Base-by-base conservation (phyloP, 78 protist species). In the Cavenderia fasciculata region DNA sequence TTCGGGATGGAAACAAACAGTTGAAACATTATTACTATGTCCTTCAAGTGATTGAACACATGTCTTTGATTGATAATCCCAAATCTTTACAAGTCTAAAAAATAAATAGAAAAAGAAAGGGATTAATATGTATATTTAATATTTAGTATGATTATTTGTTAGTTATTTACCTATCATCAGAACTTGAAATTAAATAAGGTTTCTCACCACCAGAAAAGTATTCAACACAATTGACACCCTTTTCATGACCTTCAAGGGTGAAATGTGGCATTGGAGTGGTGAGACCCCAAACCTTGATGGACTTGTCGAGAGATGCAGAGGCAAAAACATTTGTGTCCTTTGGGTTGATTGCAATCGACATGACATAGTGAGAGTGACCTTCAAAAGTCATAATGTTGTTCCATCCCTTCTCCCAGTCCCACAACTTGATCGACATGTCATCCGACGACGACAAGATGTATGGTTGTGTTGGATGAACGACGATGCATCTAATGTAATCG, bases 381-480 rank as follows among this genome's bases (percentile, higher is more conserved):
- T 98, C 99, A 56, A 85, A 99, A 0, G 85, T 51, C 85, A 87
- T 74, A 5, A 34, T 65, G 94, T 84, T 72, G n/a, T 1, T 25
- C 98, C 98, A 98, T 54, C 65, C 74, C 74, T 91, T 82, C 16
- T 98, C 99, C 99, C 99, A 99, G 61, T 99, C 99, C 99, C 99
- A 99, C 44, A 95, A 59, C 86, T 94, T 94, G 92, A 98, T 97
- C 36, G 69, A 72, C 98, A 95, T 96, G 76, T 99, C 99, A 44
- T 99, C 99, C 3, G 98, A 94, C 25, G 96, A 78, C 5, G 99
- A 57, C n/a, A 99, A 66, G 2, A 98, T 40, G 41, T 71, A 73
- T 19, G 99, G 99, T 33, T 73, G 95, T 11, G 96, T 72, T 21
- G 99, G 99, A 85, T 99, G 99, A 10, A 98, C 98, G 10, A 99